phyloP scores from a whole-genome alignment of 441 rosid genomes.

The Daphne laureola region DNA sequence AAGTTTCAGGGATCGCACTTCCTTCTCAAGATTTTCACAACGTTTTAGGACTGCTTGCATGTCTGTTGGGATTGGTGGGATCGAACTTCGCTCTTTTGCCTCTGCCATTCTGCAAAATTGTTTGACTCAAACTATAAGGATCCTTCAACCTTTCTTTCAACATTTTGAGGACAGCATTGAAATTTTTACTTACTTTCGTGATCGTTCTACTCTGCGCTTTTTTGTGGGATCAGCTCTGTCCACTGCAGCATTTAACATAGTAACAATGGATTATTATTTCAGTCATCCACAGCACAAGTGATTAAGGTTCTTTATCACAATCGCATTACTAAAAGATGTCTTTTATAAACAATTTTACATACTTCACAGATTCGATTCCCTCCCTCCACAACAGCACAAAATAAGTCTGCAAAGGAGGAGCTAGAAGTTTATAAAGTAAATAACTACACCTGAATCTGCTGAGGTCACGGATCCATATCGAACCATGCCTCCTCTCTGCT shows the following conservation, averaged over 20 bases:
- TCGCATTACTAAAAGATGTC: background rate
- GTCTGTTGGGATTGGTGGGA: conserved; percentile 46
- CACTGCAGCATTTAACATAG: conserved; percentile 28
- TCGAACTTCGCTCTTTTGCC: conserved; percentile 58
- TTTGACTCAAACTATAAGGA: background rate
- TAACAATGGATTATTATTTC: too few species aligned
- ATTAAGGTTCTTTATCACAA: too few species aligned
- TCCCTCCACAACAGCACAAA: background rate
- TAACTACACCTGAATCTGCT: conserved; percentile 36
- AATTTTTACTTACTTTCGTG: conserved; percentile 49
- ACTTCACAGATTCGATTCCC: too few species aligned
- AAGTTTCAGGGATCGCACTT: conserved; percentile 68
- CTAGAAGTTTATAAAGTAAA: conserved; percentile 3
- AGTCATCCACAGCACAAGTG: too few species aligned
- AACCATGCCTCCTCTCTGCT: conserved; percentile 40
- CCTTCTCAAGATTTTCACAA: conserved; percentile 70
- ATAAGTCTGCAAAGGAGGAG: conserved; percentile 5
- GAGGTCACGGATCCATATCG: conserved; percentile 57
- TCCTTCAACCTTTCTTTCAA: background rate
- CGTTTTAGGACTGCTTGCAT: conserved; percentile 52
- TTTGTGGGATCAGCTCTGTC: conserved; percentile 62
- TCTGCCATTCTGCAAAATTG: conserved; percentile 60
- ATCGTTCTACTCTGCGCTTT: conserved; percentile 68
- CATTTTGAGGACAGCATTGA: background rate
- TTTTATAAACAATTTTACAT: background rate